These are phyloP conservation scores for Cryphonectria radicalis DNA, from an alignment of 2,329 filamentous ascomycete genomes.

Conservation along the genomic window DNA sequence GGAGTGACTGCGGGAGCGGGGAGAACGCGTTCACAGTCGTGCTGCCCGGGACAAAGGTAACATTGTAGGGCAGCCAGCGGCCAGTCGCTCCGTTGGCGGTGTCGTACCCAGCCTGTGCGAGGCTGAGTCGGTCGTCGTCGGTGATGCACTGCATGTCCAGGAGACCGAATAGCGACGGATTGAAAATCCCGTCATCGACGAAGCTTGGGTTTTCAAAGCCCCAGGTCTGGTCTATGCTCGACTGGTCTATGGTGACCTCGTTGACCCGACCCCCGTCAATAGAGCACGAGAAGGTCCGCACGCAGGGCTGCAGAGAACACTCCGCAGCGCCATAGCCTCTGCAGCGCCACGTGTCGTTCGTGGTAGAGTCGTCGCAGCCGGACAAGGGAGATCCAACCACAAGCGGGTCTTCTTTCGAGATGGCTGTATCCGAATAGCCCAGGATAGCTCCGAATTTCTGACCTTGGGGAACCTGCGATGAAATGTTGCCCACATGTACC, in stretches of 20 bases:
- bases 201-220: neutral
- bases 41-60: neutral
- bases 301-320: slow-evolving; percentile 14
- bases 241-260: slow-evolving; percentile 6
- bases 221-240: neutral
- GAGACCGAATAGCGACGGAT: neutral
- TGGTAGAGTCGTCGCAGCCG: neutral
- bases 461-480: neutral
- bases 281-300: slow-evolving; percentile 13
- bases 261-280: slow-evolving; percentile 7
- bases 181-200: neutral
- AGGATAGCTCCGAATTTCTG: neutral
- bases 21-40: neutral
- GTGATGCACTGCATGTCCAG: slow-evolving; percentile 4
- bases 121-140: neutral
- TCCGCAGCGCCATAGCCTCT: slow-evolving; percentile 17
- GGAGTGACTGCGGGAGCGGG: slow-evolving; percentile 4
- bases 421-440: slow-evolving; percentile 1
- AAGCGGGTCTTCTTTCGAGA: neutral
- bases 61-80: slow-evolving; percentile 20
- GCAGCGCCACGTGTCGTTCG: slow-evolving; percentile 14
- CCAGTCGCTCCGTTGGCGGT: rapidly evolving
- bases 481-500: neutral
- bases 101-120: slow-evolving; percentile 4
- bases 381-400: neutral